A percentile compares a stretch with the other conserved stretches of the same genome.
phyloP scores from a whole-genome alignment of 805 yeast genomes.

The Ogataea corticis region DNA sequence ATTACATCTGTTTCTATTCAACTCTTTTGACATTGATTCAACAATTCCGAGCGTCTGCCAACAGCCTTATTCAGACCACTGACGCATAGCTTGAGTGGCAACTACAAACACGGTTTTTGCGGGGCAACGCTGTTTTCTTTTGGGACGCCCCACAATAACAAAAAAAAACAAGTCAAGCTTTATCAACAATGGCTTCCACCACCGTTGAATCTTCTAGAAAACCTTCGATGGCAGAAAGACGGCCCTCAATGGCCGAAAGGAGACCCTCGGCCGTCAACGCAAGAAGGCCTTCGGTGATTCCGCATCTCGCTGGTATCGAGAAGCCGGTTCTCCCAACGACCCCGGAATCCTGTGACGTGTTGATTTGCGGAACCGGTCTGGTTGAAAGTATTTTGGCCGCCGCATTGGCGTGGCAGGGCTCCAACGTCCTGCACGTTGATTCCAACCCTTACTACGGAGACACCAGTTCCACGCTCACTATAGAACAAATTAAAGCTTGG shows the following conservation, averaged over 20 bases:
- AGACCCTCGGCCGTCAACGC: slow-evolving; percentile 32
- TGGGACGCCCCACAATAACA: not conserved
- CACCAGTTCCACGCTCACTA: slow-evolving; percentile 77
- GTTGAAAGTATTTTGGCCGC: slow-evolving; percentile 89
- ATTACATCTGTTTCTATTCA: no score
- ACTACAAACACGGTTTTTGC: not conserved
- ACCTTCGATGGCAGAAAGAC: slow-evolving; percentile 67
- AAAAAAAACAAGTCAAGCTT: not conserved
- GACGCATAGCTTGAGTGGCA: not conserved
- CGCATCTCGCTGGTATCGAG: slow-evolving; percentile 76
- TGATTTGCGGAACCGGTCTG: slow-evolving; percentile 91
- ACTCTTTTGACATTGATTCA: not conserved
- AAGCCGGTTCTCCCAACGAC: slow-evolving; percentile 62
- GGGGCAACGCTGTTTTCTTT: slow-evolving; percentile 5
- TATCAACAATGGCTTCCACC: slow-evolving; percentile 19
- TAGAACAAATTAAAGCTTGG: slow-evolving; percentile 86
- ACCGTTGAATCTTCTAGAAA: slow-evolving; percentile 40
- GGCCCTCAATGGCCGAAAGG: slow-evolving; percentile 51
- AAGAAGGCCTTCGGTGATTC: slow-evolving; percentile 47
- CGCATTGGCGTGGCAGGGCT: slow-evolving; percentile 97
- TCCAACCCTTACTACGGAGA: slow-evolving; percentile 87
- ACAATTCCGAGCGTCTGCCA: not conserved
- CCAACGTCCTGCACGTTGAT: slow-evolving; percentile 89
- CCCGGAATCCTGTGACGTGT: slow-evolving; percentile 80
- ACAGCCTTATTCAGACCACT: not conserved